These are phyloP conservation scores for Mariannaea elegans DNA, from an alignment of 2,329 filamentous ascomycete species.

Conservation along the genomic window DNA sequence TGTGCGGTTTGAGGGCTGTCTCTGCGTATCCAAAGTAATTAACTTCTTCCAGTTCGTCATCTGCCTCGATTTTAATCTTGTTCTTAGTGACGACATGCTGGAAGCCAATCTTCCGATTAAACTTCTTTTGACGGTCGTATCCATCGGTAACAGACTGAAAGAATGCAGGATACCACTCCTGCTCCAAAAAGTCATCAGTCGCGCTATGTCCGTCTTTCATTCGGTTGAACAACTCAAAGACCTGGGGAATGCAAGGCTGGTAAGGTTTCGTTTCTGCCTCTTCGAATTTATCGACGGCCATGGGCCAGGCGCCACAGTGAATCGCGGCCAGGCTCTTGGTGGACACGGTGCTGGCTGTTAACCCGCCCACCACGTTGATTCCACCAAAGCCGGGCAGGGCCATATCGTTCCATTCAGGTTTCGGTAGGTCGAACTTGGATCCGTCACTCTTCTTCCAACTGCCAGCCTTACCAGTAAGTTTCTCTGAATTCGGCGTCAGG, in stretches of 20 bases:
- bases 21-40: conserved; percentile 50
- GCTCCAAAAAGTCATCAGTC: conserved; percentile 35
- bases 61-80: conserved; percentile 35
- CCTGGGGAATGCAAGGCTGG: conserved; percentile 55
- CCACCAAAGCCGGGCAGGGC: conserved; percentile 45
- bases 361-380: conserved; percentile 51
- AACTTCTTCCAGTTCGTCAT: conserved; percentile 34
- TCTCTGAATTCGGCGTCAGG: conserved; percentile 33
- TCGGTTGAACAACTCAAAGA: conserved; percentile 47
- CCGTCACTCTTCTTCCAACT: conserved; percentile 25
- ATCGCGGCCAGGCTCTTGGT: conserved; percentile 54
- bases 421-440: conserved; percentile 32
- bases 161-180: conserved; percentile 45
- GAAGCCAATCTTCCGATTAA: conserved; percentile 46
- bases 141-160: conserved; percentile 49
- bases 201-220: conserved; percentile 31
- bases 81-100: conserved; percentile 40
- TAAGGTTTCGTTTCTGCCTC: conserved; percentile 54
- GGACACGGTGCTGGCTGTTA: conserved; percentile 54
- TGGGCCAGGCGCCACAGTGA: conserved; percentile 53
- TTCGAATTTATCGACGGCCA: conserved; percentile 54
- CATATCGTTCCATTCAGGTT: conserved; percentile 35
- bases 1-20: conserved; percentile 41
- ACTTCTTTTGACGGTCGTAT: conserved; percentile 47
- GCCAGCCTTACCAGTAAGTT: conserved; percentile 22